Evolutionary conservation across 441 rosid species (phyloP).

Genomic region (Pelargonium cotyledonis): DNA sequence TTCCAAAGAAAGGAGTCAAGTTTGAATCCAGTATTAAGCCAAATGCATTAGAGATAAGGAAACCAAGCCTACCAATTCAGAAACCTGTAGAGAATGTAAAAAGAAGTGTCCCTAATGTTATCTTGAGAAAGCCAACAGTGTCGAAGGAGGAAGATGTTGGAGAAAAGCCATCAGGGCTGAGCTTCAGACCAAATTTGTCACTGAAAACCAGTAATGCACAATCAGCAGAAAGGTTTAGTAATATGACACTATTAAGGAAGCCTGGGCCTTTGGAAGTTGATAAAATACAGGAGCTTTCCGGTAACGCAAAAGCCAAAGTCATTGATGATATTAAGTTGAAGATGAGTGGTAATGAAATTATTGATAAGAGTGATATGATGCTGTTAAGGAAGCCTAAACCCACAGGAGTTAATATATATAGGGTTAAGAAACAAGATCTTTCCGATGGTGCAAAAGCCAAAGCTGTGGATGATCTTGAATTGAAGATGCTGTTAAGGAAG

Average conservation of each 20-base stretch:
- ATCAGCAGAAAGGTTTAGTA: slow-evolving; percentile 53
- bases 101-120: slow-evolving; percentile 64
- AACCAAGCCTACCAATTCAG: slow-evolving; percentile 32
- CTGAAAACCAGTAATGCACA: slow-evolving; percentile 49
- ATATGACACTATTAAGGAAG: slow-evolving; percentile 35
- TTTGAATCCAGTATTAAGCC: slow-evolving; percentile 41
- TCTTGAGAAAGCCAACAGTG: slow-evolving; percentile 69
- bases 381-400: slow-evolving; percentile 3
- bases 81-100: slow-evolving; percentile 24
- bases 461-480: slow-evolving; percentile 13
- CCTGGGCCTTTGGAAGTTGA: not conserved
- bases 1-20: slow-evolving; percentile 57
- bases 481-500: not conserved
- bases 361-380: not conserved
- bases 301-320: not conserved
- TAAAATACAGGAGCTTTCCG: not conserved
- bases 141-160: slow-evolving; percentile 47
- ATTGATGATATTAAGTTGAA: not conserved
- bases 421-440: slow-evolving; percentile 25
- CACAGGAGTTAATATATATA: not conserved
- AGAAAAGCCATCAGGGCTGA: slow-evolving; percentile 50
- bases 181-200: slow-evolving; percentile 59
- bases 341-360: slow-evolving; percentile 16
- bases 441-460: slow-evolving; percentile 17
- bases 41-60: slow-evolving; percentile 28